Evolutionary conservation across 2,329 filamentous ascomycete species (phyloP), one percentile per base, ranked within the genome.

Genomic region (Hymenoscyphus fraxineus): DNA sequence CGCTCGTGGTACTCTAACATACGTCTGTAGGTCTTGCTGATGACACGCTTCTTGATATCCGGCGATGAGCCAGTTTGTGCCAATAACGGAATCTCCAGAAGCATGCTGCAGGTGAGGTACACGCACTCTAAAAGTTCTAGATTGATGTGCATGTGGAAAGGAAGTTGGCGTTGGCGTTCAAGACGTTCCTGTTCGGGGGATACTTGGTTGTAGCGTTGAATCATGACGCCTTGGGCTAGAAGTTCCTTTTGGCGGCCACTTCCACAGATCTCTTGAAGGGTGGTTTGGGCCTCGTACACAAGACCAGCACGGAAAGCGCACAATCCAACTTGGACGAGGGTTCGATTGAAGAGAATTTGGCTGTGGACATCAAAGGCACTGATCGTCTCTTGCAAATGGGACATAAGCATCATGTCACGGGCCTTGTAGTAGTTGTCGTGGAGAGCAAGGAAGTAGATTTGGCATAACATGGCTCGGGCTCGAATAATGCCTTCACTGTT

Each of bases 61-160:
- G 95, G 96, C 27, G 94, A 95, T 7, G 94, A 98, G 70, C 95
- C 95, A 41, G 94, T 96, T 80, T 98, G 95, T 59, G 95, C 96
- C 72, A 99, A 88, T 58, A 98, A 88, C 66, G 95, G 95, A 68
- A 99, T 98, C 82, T 99, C 95, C 64, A 99, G 87, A 70, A 99
- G 90, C 95, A 99, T 99, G 80, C 93, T 97, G 83, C 94, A 98
- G 60, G 95, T 98, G 65, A 99, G 86, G 82, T 99, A 99, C 67
- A 98, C 94, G 76, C 95, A 98, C 82, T 99, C 95, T 47, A 99
- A 86, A 63, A 99, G 87, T 79, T 99, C 95, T 61, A 99, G 86
- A 83, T 99, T 99, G 84, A 99, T 99, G 85, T 99, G 95, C 93
- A 99, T 97, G 83, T 99, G 95, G 88, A 99, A 99, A 44, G 95